Conservation (phyloP, 2,329 filamentous ascomycete species). For the Trichoderma pleuroti region DNA sequence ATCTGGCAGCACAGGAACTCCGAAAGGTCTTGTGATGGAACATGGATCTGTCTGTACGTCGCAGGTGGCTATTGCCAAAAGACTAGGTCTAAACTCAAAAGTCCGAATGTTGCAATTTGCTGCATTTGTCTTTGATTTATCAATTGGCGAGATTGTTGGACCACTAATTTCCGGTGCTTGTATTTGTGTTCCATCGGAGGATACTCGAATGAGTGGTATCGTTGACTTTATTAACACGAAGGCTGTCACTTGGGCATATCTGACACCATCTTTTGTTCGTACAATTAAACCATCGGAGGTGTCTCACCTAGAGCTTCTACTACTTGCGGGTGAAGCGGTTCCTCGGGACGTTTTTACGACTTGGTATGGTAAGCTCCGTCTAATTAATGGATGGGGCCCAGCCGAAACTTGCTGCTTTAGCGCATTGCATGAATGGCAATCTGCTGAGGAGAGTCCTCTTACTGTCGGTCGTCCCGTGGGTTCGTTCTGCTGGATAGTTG, state of each 20-base stretch:
- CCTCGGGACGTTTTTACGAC: slow-evolving; percentile 12
- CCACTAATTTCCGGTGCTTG: slow-evolving; percentile 13
- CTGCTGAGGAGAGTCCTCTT: slow-evolving; percentile 4
- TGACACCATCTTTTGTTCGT: slow-evolving; percentile 17
- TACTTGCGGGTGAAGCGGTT: slow-evolving; percentile 20
- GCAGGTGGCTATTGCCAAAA: background rate
- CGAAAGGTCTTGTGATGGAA: slow-evolving; percentile 16
- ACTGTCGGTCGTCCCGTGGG: slow-evolving; percentile 17
- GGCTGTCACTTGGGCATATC: slow-evolving; percentile 13
- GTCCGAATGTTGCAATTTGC: slow-evolving; percentile 17
- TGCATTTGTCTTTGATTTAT: slow-evolving; percentile 19
- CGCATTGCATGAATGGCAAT: slow-evolving; percentile 18
- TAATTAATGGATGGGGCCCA: slow-evolving; percentile 24
- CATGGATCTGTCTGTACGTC: slow-evolving; percentile 14
- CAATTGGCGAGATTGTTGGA: slow-evolving; percentile 19
- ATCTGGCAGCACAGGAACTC: slow-evolving; percentile 7
- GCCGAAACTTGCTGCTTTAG: slow-evolving; percentile 20
- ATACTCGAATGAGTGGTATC: slow-evolving; percentile 19
- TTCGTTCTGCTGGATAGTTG: slow-evolving; percentile 15
- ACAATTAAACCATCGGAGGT: slow-evolving; percentile 12
- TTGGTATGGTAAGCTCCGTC: slow-evolving; percentile 17
- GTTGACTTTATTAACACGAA: background rate
- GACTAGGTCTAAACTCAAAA: background rate
- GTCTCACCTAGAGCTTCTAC: slow-evolving; percentile 12
- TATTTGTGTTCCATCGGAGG: slow-evolving; percentile 11